phyloP scores from a whole-genome alignment of 2,329 filamentous ascomycete genomes.

The Coniella vitis region DNA sequence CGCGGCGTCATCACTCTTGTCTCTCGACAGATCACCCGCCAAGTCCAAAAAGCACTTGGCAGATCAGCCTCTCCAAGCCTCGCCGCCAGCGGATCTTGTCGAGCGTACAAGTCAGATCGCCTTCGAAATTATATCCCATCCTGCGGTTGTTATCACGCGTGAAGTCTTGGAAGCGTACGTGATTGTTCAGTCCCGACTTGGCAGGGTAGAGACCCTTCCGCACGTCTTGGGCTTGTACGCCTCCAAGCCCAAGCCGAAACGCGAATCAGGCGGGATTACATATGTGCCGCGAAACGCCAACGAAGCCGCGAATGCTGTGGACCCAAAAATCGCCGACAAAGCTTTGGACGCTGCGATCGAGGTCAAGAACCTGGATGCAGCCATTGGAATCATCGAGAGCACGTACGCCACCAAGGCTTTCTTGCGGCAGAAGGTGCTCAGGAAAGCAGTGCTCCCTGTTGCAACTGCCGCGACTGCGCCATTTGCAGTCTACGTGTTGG shows the following conservation, averaged over 20 bases:
- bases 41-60: conserved; percentile 7
- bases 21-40: conserved; percentile 25
- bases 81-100: conserved; percentile 36
- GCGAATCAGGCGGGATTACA: conserved; percentile 50
- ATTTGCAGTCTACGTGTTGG: conserved; percentile 62
- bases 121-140: conserved; percentile 65
- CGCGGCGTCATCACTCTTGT: conserved; percentile 49
- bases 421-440: conserved; percentile 59
- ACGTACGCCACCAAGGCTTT: conserved; percentile 63
- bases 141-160: conserved; percentile 73
- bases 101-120: conserved; percentile 51
- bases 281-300: conserved; percentile 62
- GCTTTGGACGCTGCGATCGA: conserved; percentile 77
- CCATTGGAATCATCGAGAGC: conserved; percentile 67
- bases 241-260: conserved; percentile 66
- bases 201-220: conserved; percentile 69
- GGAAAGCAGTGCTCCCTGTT: conserved; percentile 54
- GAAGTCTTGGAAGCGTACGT: conserved; percentile 69
- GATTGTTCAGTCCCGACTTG: conserved; percentile 65
- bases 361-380: conserved; percentile 68
- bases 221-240: conserved; percentile 77
- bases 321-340: conserved; percentile 59
- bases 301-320: conserved; percentile 63
- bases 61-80: conserved; percentile 5
- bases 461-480: conserved; percentile 52